Evolutionary conservation across 345 rosid species (phyloP).

Genomic region (Salix koriyanagi): DNA sequence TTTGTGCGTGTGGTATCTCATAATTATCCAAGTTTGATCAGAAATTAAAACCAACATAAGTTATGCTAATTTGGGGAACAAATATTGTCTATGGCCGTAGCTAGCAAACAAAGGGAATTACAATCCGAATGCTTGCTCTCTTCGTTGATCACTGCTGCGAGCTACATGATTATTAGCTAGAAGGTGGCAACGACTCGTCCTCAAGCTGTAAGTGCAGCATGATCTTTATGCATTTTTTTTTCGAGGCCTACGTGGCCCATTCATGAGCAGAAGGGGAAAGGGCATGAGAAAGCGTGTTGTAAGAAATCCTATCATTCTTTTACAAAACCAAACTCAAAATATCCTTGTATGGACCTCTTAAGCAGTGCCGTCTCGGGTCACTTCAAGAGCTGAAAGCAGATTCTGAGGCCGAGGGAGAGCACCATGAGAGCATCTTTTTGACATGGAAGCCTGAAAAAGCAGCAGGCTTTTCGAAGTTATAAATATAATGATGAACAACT

Average conservation of each 20-base stretch:
- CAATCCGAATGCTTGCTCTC: no score
- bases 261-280: constrained; percentile 16
- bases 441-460: constrained; percentile 46
- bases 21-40: no score
- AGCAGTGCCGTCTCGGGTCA: constrained; percentile 33
- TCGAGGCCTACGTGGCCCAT: constrained; percentile 8
- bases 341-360: constrained; percentile 18
- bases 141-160: no score
- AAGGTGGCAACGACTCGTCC: no score
- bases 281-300: constrained; percentile 12
- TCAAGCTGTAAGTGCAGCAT: no score
- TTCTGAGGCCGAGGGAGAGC: constrained; percentile 18
- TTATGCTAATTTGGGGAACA: no score
- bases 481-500: constrained; percentile 42
- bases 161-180: no score
- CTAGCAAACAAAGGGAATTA: no score
- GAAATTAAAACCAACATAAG: no score
- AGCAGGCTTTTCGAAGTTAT: constrained; percentile 20
- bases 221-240: no score
- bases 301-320: constrained; percentile 24
- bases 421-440: constrained; percentile 42
- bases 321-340: constrained; percentile 17
- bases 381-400: constrained; percentile 46
- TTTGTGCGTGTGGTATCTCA: no score
- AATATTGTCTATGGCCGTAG: no score